Conservation (phyloP, 2,329 filamentous ascomycete species). For the Aspergillus amoenus region DNA sequence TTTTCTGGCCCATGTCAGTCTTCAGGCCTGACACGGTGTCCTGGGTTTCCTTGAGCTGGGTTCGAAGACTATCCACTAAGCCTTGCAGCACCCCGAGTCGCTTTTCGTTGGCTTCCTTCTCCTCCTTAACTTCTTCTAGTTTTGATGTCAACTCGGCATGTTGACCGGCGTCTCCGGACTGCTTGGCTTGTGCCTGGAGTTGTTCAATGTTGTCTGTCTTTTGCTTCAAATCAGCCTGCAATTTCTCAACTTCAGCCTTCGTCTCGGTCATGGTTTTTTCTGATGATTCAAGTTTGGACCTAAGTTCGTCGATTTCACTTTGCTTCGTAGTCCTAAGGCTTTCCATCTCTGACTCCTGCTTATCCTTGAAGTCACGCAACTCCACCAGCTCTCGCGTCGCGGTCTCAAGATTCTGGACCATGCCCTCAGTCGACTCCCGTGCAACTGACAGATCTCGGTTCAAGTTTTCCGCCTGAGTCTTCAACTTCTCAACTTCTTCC, state of each 20-base stretch:
- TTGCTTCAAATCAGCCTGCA: conserved; percentile 41
- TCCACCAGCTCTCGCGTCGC: conserved; percentile 63
- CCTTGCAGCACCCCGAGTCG: conserved; percentile 54
- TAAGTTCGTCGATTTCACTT: conserved; percentile 44
- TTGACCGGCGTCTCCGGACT: conserved; percentile 21
- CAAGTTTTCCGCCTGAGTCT: conserved; percentile 65
- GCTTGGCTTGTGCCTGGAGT: conserved; percentile 29
- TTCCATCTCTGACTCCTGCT: conserved; percentile 48
- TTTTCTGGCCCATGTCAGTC: conserved; percentile 41
- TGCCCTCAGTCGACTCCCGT: conserved; percentile 67
- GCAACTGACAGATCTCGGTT: conserved; percentile 69
- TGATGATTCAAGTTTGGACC: conserved; percentile 32
- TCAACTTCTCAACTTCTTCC: conserved; percentile 69
- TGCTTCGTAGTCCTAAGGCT: conserved; percentile 42
- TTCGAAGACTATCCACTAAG: conserved; percentile 55
- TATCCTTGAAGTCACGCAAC: conserved; percentile 54
- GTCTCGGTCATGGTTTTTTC: conserved; percentile 33
- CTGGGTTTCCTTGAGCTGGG: conserved; percentile 56
- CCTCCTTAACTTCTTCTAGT: conserved; percentile 35
- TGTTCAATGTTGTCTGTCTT: conserved; percentile 41
- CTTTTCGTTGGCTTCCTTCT: conserved; percentile 49
- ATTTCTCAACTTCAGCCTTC: conserved; percentile 30
- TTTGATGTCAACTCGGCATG: conserved; percentile 29
- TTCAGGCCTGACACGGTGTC: conserved; percentile 48
- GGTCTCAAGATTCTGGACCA: conserved; percentile 66